Evolutionary conservation across 2,329 filamentous ascomycete species (phyloP).

Genomic region (Salinomyces thailandicus): DNA sequence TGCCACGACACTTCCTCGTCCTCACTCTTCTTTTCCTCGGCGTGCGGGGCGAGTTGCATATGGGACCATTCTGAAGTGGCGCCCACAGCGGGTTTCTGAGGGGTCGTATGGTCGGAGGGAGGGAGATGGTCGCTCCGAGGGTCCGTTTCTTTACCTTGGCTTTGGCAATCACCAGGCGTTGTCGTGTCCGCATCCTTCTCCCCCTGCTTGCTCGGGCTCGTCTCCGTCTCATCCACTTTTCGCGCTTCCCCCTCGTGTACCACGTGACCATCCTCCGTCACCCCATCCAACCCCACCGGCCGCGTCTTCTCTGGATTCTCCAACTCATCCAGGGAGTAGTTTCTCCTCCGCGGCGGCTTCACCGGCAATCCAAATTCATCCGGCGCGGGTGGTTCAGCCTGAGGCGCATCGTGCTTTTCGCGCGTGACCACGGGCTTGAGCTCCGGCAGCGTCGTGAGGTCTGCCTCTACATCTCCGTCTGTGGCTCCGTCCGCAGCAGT

Average conservation of each 20-base stretch:
- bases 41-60: constrained; percentile 56
- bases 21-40: constrained; percentile 37
- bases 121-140: background rate
- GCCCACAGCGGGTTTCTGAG: constrained; percentile 12
- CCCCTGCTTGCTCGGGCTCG: too few relatives aligned
- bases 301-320: constrained; percentile 15
- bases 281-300: background rate
- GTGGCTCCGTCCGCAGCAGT: too few relatives aligned
- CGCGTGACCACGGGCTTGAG: background rate
- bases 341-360: constrained; percentile 21
- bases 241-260: constrained; percentile 4
- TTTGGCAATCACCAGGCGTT: background rate
- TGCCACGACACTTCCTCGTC: constrained; percentile 72
- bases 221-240: too few relatives aligned
- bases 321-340: constrained; percentile 16
- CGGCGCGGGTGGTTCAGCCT: constrained; percentile 16
- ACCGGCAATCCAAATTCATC: constrained; percentile 31
- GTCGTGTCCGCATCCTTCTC: background rate
- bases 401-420: constrained; percentile 4
- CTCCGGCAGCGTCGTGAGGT: background rate
- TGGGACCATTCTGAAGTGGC: constrained; percentile 79
- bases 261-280: background rate
- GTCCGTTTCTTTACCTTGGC: background rate
- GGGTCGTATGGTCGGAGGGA: background rate
- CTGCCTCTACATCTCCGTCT: too few relatives aligned